A percentile compares a stretch with the other conserved stretches of the same genome.
Conservation (phyloP, 192 early-diverging fungal species). For the Dispira simplex region DNA sequence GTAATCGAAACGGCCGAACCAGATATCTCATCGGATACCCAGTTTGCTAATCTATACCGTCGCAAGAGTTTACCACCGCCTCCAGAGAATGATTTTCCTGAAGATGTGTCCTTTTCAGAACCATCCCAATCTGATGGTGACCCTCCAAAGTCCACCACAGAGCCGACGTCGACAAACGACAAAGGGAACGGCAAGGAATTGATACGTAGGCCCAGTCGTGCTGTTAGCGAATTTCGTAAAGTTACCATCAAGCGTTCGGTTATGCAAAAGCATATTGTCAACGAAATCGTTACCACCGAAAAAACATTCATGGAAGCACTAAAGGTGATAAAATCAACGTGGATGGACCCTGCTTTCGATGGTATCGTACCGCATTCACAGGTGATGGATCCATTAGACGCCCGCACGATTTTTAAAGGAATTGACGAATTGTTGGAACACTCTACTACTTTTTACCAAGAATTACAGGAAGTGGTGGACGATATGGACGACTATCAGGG, state of each 20-base stretch:
- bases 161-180: not conserved
- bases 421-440: constrained; percentile 10
- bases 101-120: not conserved
- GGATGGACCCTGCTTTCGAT: constrained; percentile 8
- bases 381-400: constrained; percentile 4
- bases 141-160: not conserved
- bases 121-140: not conserved
- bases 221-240: constrained; percentile 2
- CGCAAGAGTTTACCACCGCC: constrained; percentile 7
- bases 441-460: not conserved
- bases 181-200: not conserved
- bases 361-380: not conserved
- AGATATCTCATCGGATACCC: not conserved
- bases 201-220: constrained; percentile 3
- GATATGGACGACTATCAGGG: not conserved
- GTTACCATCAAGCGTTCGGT: not conserved
- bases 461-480: not conserved
- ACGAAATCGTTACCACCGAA: constrained; percentile 9
- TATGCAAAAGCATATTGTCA: constrained; percentile 5
- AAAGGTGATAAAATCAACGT: not conserved
- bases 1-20: not conserved
- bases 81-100: not conserved
- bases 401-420: constrained; percentile 6
- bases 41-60: not conserved
- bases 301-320: not conserved